Evolutionary conservation across 768 basidiomycete species (phyloP).

Genomic region (Xerocomus potaroensis): DNA sequence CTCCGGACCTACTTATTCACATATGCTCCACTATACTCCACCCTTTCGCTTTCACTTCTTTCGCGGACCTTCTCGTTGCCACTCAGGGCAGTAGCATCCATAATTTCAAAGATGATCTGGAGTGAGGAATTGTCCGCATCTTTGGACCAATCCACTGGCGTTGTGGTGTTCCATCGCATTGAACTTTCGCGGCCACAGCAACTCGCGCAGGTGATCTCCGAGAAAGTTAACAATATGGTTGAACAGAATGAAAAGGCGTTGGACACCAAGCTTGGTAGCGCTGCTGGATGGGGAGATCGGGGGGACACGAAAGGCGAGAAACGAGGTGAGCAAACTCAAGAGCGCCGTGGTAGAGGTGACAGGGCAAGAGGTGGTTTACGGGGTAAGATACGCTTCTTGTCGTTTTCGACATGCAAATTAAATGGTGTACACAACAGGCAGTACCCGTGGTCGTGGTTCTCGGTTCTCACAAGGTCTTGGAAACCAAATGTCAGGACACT

Average conservation of each 20-base stretch:
- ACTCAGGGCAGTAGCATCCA: slow-evolving; percentile 65
- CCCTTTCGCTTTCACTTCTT: slow-evolving; percentile 83
- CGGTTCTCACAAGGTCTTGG: slow-evolving; percentile 84
- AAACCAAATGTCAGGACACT: slow-evolving; percentile 60
- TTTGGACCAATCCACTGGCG: slow-evolving; percentile 84
- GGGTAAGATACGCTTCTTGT: slow-evolving; percentile 37
- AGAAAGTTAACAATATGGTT: slow-evolving; percentile 79
- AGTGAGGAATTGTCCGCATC: slow-evolving; percentile 92
- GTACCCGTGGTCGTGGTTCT: slow-evolving; percentile 66
- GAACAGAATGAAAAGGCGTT: slow-evolving; percentile 91
- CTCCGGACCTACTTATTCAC: slow-evolving; percentile 96
- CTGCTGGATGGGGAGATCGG: slow-evolving; percentile 51
- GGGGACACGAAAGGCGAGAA: slow-evolving; percentile 62
- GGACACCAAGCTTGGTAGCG: slow-evolving; percentile 76
- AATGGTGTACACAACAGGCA: slow-evolving; percentile 37
- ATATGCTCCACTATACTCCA: slow-evolving; percentile 87
- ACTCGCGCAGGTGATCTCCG: slow-evolving; percentile 83
- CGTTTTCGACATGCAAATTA: background rate
- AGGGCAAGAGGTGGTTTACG: slow-evolving; percentile 49
- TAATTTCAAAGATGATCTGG: slow-evolving; percentile 99
- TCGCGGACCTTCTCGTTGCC: slow-evolving; percentile 86
- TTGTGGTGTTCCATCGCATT: slow-evolving; percentile 90
- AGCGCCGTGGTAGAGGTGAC: slow-evolving; percentile 72
- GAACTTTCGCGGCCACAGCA: slow-evolving; percentile 87
- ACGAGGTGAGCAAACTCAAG: slow-evolving; percentile 73